Percentiles rank a stretch among this genome's conserved stretches.
These are phyloP conservation scores for Kalanchoe fedtschenkoi DNA, from an alignment of 164 flowering plant genomes.

Conservation along the genomic window DNA sequence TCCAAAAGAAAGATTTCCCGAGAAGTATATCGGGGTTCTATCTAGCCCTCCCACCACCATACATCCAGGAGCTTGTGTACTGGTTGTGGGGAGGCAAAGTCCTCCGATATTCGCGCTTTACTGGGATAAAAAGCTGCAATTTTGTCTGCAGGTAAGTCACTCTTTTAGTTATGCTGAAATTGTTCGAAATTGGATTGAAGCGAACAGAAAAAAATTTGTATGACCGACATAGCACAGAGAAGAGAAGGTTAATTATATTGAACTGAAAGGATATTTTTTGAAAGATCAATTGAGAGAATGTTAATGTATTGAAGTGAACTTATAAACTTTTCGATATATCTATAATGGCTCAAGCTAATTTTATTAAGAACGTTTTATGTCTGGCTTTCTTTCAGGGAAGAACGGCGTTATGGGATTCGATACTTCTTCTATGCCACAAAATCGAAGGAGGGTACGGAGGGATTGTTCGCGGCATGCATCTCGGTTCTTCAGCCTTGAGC, in stretches of 20 bases:
- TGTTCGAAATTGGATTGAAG: too few species aligned
- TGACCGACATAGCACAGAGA: too few species aligned
- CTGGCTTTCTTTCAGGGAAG: constrained; percentile 59
- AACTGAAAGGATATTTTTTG: too few species aligned
- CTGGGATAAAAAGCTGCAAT: constrained; percentile 90
- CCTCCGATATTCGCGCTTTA: constrained; percentile 77
- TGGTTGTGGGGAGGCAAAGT: constrained; percentile 67
- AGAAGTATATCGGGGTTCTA: constrained; percentile 66
- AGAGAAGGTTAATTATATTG: too few species aligned
- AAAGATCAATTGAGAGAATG: too few species aligned
- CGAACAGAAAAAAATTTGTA: too few species aligned
- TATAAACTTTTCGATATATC: too few species aligned
- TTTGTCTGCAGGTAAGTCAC: constrained; percentile 66
- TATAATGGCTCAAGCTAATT: too few species aligned
- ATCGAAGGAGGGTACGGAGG: constrained; percentile 68
- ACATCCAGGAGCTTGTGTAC: constrained; percentile 78
- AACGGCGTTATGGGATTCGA: constrained; percentile 90
- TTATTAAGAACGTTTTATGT: neutral
- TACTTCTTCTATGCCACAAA: constrained; percentile 69
- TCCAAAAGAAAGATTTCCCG: constrained; percentile 90
- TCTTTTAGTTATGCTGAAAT: too few species aligned
- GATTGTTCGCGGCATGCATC: constrained; percentile 79
- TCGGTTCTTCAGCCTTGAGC: constrained; percentile 69
- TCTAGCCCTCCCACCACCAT: constrained; percentile 60
- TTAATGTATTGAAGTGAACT: too few species aligned